Percentiles rank a stretch among this genome's conserved stretches.
These are phyloP conservation scores for Leccinum disarticulatum DNA, from an alignment of 768 basidiomycete genomes.

Conservation along the genomic window DNA sequence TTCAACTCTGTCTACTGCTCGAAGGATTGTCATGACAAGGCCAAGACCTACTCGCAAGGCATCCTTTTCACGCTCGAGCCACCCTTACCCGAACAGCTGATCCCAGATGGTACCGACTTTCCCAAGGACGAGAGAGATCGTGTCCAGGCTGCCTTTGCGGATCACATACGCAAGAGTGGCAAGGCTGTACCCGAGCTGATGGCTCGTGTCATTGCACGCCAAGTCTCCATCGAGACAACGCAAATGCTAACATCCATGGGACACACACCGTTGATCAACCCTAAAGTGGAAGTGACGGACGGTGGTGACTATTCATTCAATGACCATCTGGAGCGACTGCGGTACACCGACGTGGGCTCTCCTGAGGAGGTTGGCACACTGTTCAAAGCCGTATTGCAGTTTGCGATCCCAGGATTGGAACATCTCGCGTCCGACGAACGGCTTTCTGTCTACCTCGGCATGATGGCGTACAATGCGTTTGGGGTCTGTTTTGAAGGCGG, in stretches of 20 bases:
- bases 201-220: constrained; percentile 70
- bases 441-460: constrained; percentile 60
- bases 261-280: constrained; percentile 8
- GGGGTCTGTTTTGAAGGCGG: constrained; percentile 70
- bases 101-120: constrained; percentile 32
- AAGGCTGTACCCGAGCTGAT: constrained; percentile 55
- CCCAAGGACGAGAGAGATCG: constrained; percentile 46
- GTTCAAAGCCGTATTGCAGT: constrained; percentile 53
- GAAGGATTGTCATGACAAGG: constrained; percentile 54
- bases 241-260: constrained; percentile 46
- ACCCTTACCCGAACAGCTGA: constrained; percentile 49
- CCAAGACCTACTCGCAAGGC: constrained; percentile 60
- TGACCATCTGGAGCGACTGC: constrained; percentile 76
- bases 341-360: constrained; percentile 58
- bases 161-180: constrained; percentile 51
- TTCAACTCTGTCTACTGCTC: constrained; percentile 73
- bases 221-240: constrained; percentile 61
- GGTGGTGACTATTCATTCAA: constrained; percentile 58
- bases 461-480: constrained; percentile 74
- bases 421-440: constrained; percentile 65
- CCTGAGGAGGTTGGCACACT: constrained; percentile 49
- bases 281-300: constrained; percentile 37
- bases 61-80: constrained; percentile 71
- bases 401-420: constrained; percentile 71
- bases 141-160: constrained; percentile 60